Base-by-base conservation (phyloP, 2,329 filamentous ascomycete species). In the Orbilia quercus region DNA sequence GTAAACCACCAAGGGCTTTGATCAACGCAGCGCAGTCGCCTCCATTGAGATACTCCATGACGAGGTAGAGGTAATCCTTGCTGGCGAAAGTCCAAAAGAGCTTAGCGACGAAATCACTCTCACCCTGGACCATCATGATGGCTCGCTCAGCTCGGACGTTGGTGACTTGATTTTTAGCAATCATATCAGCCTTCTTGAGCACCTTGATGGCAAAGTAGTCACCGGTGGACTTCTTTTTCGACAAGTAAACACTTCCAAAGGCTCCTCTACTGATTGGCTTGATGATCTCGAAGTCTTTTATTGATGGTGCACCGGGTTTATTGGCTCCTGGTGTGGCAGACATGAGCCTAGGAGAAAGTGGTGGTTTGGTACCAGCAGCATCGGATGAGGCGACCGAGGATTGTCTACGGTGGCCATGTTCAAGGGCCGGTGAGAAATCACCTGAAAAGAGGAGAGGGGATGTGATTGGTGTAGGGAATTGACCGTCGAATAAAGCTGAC, bases 41-140 rank as follows among this genome's bases (percentile, higher is more conserved):
- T 36, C 95, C 95, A 77, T 98, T 99, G 67, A 99, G 85, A 81
- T 99, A 99, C 80, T 99, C 95, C 95, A 99, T 99, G 22, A 99
- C 95, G 70, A 99, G 85, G 79, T 98, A 99, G 22, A 99, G 88
- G 79, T 97, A 99, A 79, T 99, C 95, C 79, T 99, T 99, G 84
- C 94, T 99, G 2, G 95, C 96, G 79, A 99, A 99, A 0, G 95
- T 99, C 96, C 96, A 99, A 82, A 98, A 99, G 11, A 99, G 85
- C 82, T 99, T 99, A 23, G 95, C 95, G 67, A 99, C 95, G 80
- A 99, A 99, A 72, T 99, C 95, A 80, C 96, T 99, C 81, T 98
- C 92, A 20, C 95, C 95, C 82, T 99, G 95, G 91, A 95, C 98
- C 95, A 99, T 99, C 95, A 99, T 98, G 79, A 99, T 99, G 20